Base-by-base conservation (phyloP, 1,284 basidiomycete genomes). In the Apiotrichum sp. region DNA sequence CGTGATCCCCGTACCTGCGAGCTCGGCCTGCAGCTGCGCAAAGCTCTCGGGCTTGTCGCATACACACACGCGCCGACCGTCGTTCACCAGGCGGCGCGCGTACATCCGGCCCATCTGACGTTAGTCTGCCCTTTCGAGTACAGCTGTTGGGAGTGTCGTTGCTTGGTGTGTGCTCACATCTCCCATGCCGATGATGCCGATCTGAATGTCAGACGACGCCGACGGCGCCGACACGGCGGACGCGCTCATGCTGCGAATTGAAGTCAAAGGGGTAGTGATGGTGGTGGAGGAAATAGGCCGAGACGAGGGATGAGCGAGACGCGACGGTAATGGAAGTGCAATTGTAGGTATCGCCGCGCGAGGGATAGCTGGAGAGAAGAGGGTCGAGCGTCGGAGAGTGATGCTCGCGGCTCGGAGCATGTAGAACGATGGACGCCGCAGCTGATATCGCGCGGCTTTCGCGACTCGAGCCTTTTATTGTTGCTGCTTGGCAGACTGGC, bases 41-140 rank as follows among this genome's bases (percentile, higher is more conserved):
- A 82, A 93, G 62, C 86, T 86, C 50, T 84, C 83, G 1, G 91
- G 88, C 8, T 84, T 77, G 75, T 98, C 95, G 72, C 95, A 98
- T 6, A 98, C 92, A 71, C 90, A 84, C 50, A 98, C 91, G 71
- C 90, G 89, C 58, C 29, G 29, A 0, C 49, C 33, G 8, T 29
- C 50, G 29, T 43, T 44, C 4, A 31, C 31, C 10, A 57, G 79
- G 42, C 80, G 76, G 40, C 82, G 82, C 0, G 93, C 92, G 73
- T 98, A 98, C 87, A 98, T 89, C 65, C 81, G 81, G 4, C 95
- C 95, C 95, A 98, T 98, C 59, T 92, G 73, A n/a, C 3, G 48
- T 53, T 8, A 55, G 51, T 9, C 4, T 40, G 22, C 35, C 41
- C 16, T 11, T n/a, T 47, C 31, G 32, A 9, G 6, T 7, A 6